Base-by-base conservation (phyloP, 305 asterid genomes). In the Solanum aculeatissimum region DNA sequence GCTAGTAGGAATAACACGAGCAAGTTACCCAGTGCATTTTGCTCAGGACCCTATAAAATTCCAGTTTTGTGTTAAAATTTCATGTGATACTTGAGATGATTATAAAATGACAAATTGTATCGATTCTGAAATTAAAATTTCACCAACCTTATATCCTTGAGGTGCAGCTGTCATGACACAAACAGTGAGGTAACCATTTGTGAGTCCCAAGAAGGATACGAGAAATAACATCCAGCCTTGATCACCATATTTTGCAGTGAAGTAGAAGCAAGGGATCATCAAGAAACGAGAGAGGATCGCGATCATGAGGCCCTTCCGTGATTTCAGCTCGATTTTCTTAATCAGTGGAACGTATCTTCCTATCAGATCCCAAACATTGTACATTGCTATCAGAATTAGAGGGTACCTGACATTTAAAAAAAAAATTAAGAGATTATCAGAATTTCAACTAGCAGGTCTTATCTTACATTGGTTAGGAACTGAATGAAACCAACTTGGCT, bases 21-120 rank as follows among this genome's bases (percentile, higher is more conserved):
- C 92, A 97, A 57, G 81, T 95, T 94, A 9, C 99, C 99, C 85
- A 95, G 83, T n/a, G 99, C 98, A 83, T 97, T 95, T 86, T 93
- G 95, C 93, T 97, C 98, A 19, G 98, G 98, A 38, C 98, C 98
- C 99, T 97, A 69, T 81, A 79, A 58, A 23, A 14, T 74, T 70
- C 54, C 87, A 62, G 27, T 8, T 38, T 6, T 38, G 18, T 21
- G 29, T 86, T 80, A 83, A 18, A 15, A 19, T 45, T 8, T 9
- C 8, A 43, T 19, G 55, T 15, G 78, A 70, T 18, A 29, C 14
- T 29, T 29, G 6, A 16, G 21, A 38, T 11, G 78, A 40, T 35
- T 66, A 35, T 35, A 72, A 23, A 21, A 47, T 7, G 82, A 49
- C 12, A 29, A 49, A 4, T 7, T 49, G 16, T 75, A 75, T 74